Percentiles rank a stretch among this genome's conserved stretches.
phyloP scores from a whole-genome alignment of 2,329 filamentous ascomycete genomes.

The Beauveria sp. region DNA sequence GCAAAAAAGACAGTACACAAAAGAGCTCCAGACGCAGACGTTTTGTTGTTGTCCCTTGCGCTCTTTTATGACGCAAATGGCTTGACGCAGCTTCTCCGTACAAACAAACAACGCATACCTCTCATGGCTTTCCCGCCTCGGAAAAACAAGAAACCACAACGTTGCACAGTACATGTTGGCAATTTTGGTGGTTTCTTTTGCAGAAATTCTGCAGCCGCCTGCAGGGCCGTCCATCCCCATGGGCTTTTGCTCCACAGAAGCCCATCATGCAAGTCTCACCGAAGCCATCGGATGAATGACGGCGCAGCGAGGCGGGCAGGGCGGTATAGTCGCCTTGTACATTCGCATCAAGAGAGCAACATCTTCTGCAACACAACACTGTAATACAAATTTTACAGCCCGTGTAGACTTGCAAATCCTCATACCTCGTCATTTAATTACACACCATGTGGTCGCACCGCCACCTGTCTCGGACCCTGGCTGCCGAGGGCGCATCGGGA shows the following conservation, averaged over 20 bases:
- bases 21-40: not conserved
- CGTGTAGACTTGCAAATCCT: too few relatives aligned
- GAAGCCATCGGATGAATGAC: constrained; percentile 8
- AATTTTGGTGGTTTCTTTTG: not conserved
- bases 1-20: not conserved
- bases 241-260: not conserved
- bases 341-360: not conserved
- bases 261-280: not conserved
- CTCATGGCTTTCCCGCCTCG: not conserved
- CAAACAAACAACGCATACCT: not conserved
- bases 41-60: not conserved
- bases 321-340: not conserved
- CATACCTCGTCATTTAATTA: not conserved
- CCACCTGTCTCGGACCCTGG: constrained; percentile 6
- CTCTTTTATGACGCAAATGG: not conserved
- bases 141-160: not conserved
- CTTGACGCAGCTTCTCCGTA: not conserved
- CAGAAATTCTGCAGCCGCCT: not conserved
- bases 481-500: not conserved
- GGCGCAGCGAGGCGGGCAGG: too few relatives aligned
- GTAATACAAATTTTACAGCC: not conserved
- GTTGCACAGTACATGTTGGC: not conserved
- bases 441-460: not conserved
- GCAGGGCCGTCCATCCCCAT: not conserved
- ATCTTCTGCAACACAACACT: not conserved